Conservation (phyloP, 2,329 filamentous ascomycete genomes). For the Aspergillus fumigatiaffinis region DNA sequence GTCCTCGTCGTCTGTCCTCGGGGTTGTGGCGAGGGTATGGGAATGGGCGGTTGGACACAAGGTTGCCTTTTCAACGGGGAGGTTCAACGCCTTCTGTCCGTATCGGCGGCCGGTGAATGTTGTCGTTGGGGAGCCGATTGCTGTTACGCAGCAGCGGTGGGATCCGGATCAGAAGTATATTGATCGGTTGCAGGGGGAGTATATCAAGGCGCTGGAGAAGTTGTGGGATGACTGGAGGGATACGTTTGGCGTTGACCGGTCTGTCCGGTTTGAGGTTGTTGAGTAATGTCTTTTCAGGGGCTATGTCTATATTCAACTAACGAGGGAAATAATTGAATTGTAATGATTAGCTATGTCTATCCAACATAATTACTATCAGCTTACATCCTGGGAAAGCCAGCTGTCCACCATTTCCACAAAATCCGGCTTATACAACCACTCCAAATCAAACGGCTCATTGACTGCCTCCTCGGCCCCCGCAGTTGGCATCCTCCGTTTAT, state of each 20-base stretch:
- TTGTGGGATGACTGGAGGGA: conserved; percentile 31
- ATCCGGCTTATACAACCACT: no score
- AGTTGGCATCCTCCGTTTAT: no score
- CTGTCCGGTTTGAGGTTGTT: conserved; percentile 25
- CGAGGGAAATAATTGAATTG: no score
- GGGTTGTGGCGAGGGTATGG: conserved; percentile 52
- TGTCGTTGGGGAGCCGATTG: conserved; percentile 73
- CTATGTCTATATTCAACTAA: no score
- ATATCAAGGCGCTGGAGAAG: conserved; percentile 52
- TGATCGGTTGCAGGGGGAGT: conserved; percentile 67
- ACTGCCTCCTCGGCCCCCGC: no score
- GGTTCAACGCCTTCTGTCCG: conserved; percentile 75
- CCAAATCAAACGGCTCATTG: no score
- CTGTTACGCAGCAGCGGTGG: conserved; percentile 51
- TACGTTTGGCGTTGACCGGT: conserved; percentile 21
- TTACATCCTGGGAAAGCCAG: not conserved
- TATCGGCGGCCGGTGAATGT: conserved; percentile 78
- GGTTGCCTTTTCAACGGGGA: conserved; percentile 77
- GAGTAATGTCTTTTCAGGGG: conserved; percentile 2
- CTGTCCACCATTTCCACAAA: no score
- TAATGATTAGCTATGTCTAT: no score
- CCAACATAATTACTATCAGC: no score
- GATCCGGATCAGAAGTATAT: conserved; percentile 66
- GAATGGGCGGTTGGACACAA: conserved; percentile 69
- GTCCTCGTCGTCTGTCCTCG: conserved; percentile 60